Percentiles rank a stretch among this genome's conserved stretches.
Evolutionary conservation across 495 filamentous ascomycete species (phyloP).

Genomic region (Xylaria castorea): DNA sequence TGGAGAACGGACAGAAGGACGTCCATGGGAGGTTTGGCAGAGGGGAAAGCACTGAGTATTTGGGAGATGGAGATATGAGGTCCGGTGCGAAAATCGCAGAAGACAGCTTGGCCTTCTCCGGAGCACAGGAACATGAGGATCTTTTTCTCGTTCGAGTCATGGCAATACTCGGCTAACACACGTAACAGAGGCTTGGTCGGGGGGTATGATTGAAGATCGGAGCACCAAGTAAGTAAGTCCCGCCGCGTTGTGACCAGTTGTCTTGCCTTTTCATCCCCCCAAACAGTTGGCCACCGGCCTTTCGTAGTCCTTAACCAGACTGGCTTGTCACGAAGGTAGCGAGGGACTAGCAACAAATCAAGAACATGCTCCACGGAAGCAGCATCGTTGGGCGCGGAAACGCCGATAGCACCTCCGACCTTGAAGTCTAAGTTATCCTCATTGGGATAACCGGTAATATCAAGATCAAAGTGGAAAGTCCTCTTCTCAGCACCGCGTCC

Average conservation of each 20-base stretch:
- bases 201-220: conserved; percentile 89
- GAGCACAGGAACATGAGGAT: conserved; percentile 84
- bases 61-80: conserved; percentile 84
- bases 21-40: conserved; percentile 82
- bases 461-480: conserved; percentile 96
- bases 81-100: conserved; percentile 93
- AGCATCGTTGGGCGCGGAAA: conserved; percentile 84
- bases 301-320: conserved; percentile 75
- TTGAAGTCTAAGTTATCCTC: conserved; percentile 91
- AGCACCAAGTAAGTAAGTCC: conserved; percentile 93
- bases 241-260: conserved; percentile 86
- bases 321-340: conserved; percentile 79
- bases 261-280: conserved; percentile 88
- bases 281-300: conserved; percentile 96
- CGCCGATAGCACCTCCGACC: conserved; percentile 93
- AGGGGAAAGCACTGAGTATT: conserved; percentile 90
- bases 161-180: conserved; percentile 82
- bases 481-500: conserved; percentile 92
- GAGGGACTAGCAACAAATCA: conserved; percentile 77
- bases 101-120: conserved; percentile 89
- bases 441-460: conserved; percentile 92
- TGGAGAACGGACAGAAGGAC: conserved; percentile 80
- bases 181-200: conserved; percentile 90
- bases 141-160: conserved; percentile 81
- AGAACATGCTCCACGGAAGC: conserved; percentile 83